Conservation (phyloP, 257 asterid genomes). For the Solanum infundibuliforme region DNA sequence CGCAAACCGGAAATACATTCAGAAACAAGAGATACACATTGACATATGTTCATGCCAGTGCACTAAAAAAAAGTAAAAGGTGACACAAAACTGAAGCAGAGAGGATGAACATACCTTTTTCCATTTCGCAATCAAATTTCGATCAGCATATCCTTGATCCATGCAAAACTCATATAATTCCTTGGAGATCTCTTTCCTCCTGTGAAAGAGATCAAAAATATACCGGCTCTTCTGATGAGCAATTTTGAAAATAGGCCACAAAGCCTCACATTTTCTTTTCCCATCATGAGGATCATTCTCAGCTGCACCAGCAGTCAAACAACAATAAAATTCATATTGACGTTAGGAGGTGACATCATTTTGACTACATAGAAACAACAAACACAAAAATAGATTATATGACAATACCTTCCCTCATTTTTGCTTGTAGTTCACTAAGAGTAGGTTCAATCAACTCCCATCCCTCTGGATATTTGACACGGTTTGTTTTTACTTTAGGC, state of each 20-base stretch:
- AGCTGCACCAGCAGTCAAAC: conserved; percentile 31
- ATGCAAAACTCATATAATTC: conserved; percentile 81
- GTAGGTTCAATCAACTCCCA: conserved; percentile 96
- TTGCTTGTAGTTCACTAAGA: conserved; percentile 68
- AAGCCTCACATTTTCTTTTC: conserved; percentile 69
- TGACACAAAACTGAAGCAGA: not conserved
- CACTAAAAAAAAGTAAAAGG: not conserved
- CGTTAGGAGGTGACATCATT: not conserved
- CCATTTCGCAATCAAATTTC: conserved; percentile 88
- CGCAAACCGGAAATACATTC: not conserved
- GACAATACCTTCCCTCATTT: conserved; percentile 80
- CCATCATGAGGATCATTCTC: conserved; percentile 86
- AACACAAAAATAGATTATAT: not conserved
- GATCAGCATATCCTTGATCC: conserved; percentile 93
- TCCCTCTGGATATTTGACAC: conserved; percentile 74
- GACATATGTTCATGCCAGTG: not conserved
- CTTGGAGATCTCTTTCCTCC: conserved; percentile 82
- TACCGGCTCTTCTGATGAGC: conserved; percentile 94
- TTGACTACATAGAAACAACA: not conserved
- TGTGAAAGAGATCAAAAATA: conserved; percentile 58
- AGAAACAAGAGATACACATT: not conserved
- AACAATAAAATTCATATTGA: not conserved
- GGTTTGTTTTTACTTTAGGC: conserved; percentile 92
- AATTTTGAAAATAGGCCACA: conserved; percentile 93
- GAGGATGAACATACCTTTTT: conserved; percentile 43